A percentile compares a stretch with the other conserved stretches of the same genome.
These are phyloP conservation scores for Heliocybe sulcata DNA, from an alignment of 1,284 basidiomycete species.

Conservation along the genomic window DNA sequence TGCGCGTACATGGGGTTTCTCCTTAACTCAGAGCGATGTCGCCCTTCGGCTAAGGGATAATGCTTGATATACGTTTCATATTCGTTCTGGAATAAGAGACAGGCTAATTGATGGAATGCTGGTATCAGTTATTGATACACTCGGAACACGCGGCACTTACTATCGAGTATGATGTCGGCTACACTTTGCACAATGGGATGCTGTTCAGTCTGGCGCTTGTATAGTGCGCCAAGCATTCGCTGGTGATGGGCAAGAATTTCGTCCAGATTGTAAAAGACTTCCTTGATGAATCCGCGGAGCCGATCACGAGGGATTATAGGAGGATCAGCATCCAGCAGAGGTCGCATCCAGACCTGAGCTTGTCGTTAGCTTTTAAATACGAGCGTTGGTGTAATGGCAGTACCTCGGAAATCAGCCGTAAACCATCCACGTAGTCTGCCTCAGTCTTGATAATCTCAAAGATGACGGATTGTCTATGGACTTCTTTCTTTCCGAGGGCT, in stretches of 20 bases:
- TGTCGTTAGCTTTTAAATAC: conserved; percentile 5
- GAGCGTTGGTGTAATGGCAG: conserved; percentile 9
- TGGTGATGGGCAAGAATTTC: conserved; percentile 60
- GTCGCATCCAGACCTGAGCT: conserved; percentile 64
- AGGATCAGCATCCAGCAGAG: conserved; percentile 44
- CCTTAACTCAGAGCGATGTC: conserved; percentile 65
- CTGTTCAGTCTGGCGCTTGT: conserved; percentile 68
- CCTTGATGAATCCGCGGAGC: conserved; percentile 51
- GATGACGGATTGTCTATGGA: conserved; percentile 72
- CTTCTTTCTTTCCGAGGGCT: conserved; percentile 62
- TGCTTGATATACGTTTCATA: conserved; percentile 81
- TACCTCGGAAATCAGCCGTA: conserved; percentile 63
- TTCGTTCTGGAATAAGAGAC: conserved; percentile 43
- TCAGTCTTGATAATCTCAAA: conserved; percentile 83
- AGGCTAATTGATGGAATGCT: conserved; percentile 16
- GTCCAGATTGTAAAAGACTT: conserved; percentile 72
- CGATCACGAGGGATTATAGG: conserved; percentile 46
- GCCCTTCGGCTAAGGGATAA: conserved; percentile 75
- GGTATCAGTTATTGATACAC: conserved; percentile 1
- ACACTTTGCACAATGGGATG: conserved; percentile 75
- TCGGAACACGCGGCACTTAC: conserved; percentile 25
- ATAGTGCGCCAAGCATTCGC: conserved; percentile 57
- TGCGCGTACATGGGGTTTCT: conserved; percentile 56
- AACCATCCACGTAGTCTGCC: conserved; percentile 70
- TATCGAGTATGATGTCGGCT: conserved; percentile 71